These are phyloP conservation scores for Sporothrix pallida DNA, from an alignment of 2,329 filamentous ascomycete genomes.

Conservation along the genomic window DNA sequence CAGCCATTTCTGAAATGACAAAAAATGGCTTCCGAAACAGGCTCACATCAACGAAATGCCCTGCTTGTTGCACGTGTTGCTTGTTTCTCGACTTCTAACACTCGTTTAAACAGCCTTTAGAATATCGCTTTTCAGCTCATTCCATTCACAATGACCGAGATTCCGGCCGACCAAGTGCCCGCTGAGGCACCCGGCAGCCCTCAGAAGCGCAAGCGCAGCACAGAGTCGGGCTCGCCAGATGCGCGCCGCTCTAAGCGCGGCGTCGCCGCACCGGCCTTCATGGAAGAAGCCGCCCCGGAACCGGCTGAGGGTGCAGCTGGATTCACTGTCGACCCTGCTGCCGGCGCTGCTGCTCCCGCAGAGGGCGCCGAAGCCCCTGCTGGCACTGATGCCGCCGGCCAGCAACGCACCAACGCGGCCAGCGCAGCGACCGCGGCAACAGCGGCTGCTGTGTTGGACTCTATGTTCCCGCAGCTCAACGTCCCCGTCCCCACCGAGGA, in stretches of 20 bases:
- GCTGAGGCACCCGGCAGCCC: constrained; percentile 37
- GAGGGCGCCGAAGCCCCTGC: constrained; percentile 51
- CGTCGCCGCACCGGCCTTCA: constrained; percentile 57
- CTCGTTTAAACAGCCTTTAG: not conserved
- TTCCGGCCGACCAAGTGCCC: not conserved
- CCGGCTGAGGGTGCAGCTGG: constrained; percentile 50
- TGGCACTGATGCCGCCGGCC: constrained; percentile 56
- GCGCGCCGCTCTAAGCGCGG: constrained; percentile 58
- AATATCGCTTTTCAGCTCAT: not conserved
- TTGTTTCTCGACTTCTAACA: too few species aligned
- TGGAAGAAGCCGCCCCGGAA: constrained; percentile 60
- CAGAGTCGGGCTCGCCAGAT: constrained; percentile 56
- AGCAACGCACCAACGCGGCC: constrained; percentile 53
- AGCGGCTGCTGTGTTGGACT: constrained; percentile 62
- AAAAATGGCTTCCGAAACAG: not conserved
- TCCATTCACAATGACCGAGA: constrained; percentile 46
- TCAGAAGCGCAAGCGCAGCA: constrained; percentile 62
- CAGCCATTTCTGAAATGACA: not conserved
- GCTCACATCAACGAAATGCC: too few species aligned
- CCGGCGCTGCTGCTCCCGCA: constrained; percentile 55
- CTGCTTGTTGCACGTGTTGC: too few species aligned
- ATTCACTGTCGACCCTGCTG: constrained; percentile 62
- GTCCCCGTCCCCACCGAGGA: constrained; percentile 64
- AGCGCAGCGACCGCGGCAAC: constrained; percentile 55
- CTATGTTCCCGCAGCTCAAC: constrained; percentile 65